phyloP scores from a whole-genome alignment of 2,329 filamentous ascomycete genomes.

The Coniochaeta hoffmannii region DNA sequence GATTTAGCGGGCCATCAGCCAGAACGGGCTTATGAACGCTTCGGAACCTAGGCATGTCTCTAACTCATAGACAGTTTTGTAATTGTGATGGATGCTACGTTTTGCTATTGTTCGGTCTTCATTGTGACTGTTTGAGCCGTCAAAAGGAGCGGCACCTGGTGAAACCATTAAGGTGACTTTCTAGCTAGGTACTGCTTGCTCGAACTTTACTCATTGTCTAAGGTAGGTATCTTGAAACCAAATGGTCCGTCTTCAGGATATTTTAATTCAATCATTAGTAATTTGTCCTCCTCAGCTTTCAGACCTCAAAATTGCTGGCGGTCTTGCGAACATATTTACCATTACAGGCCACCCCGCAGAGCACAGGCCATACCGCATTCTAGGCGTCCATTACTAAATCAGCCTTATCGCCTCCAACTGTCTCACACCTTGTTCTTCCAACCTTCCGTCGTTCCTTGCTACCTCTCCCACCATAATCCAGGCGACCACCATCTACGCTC shows the following conservation, averaged over 20 bases:
- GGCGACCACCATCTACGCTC: not conserved
- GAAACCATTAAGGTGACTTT: no score
- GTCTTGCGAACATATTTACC: no score
- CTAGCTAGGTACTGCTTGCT: no score
- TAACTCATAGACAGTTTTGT: not conserved
- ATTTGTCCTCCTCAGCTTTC: not conserved
- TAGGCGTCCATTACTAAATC: not conserved
- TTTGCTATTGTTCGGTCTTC: not conserved
- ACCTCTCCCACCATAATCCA: not conserved
- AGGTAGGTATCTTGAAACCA: no score
- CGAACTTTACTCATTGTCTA: no score
- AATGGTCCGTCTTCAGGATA: no score
- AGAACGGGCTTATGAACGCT: not conserved
- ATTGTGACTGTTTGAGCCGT: not conserved
- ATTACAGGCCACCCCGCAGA: not conserved
- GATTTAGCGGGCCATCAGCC: not conserved
- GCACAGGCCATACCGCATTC: not conserved
- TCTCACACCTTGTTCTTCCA: not conserved
- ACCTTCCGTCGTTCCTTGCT: not conserved
- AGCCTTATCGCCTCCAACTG: not conserved
- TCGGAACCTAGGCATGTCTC: not conserved
- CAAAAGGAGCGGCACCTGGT: not conserved
- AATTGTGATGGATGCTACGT: not conserved
- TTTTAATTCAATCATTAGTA: not conserved
- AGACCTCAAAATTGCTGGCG: not conserved